Evolutionary conservation across 352 stramenopile genomes (phyloP), one percentile per base, ranked within the genome.

Genomic region (Phytophthora idaei): DNA sequence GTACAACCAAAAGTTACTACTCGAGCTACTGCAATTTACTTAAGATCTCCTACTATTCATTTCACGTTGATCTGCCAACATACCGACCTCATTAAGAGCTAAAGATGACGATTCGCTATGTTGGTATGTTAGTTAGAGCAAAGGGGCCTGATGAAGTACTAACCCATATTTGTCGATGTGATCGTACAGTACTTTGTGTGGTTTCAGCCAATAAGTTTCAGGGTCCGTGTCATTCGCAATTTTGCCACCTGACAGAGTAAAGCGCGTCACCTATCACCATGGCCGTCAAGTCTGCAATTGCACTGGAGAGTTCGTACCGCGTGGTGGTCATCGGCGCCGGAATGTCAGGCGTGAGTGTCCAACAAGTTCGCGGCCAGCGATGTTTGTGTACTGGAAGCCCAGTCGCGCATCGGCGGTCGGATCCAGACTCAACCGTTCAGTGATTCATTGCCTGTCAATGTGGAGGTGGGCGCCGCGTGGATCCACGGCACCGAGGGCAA

Each of bases 391-490:
- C 74, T 90, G 5, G 82, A 89, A 57, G 82, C 78, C 5, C 59
- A 80, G 41, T 48, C 60, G 9, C 78, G 82, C 52, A 69, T 89
- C 51, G 82, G 82, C 12, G 82, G 82, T 0, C 78, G 83, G 28
- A 63, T 89, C 17, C 61, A 83, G 37, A 83, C 81, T 29, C 56
- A 74, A 39, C 34, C 55, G n/a, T 89, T 90, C 65, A 85, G 81
- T n/a, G 46, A 60, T 5, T 56, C 68, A 11, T 67, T 80, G 42
- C 52, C 71, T 4, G 67, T 86, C 34, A 83, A 73, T 58, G 66
- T 90, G 47, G 81, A 90, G 46, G 64, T 80, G 17, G 81, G 79
- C 11, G 77, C 81, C 9, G 81, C 81, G 36, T 90, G 79, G 81
- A 85, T 90, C 51, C 79, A 87, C 60, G 81, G 81, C 17, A 84